phyloP scores from a whole-genome alignment of 2,329 filamentous ascomycete species.

The Fusarium pseudocircinatum region DNA sequence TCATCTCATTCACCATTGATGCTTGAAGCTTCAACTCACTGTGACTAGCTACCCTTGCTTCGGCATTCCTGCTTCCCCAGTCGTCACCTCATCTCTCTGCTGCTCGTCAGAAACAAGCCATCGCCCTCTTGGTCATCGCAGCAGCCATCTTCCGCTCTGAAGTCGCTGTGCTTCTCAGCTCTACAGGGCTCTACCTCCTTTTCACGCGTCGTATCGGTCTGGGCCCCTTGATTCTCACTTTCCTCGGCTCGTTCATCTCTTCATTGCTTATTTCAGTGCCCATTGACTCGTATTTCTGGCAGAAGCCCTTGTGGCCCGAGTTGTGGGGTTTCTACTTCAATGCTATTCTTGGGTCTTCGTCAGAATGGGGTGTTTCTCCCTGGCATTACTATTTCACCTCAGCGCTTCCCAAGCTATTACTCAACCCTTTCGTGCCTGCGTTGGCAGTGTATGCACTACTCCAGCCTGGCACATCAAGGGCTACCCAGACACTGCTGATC shows the following conservation, averaged over 20 bases:
- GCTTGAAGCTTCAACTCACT: not conserved
- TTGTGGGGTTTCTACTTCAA: slow-evolving; percentile 92
- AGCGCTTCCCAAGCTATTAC: slow-evolving; percentile 81
- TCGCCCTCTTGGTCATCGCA: slow-evolving; percentile 81
- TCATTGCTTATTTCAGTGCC: slow-evolving; percentile 76
- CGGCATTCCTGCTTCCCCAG: slow-evolving; percentile 57
- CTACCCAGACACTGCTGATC: slow-evolving; percentile 62
- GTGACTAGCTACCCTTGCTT: slow-evolving; percentile 70
- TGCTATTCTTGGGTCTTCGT: slow-evolving; percentile 82
- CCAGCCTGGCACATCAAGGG: slow-evolving; percentile 56
- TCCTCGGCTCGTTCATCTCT: slow-evolving; percentile 70
- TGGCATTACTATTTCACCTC: slow-evolving; percentile 88
- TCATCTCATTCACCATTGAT: slow-evolving; percentile 26
- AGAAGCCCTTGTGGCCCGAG: slow-evolving; percentile 87
- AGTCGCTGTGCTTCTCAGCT: slow-evolving; percentile 80
- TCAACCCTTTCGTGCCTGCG: slow-evolving; percentile 77
- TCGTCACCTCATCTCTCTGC: slow-evolving; percentile 40
- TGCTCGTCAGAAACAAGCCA: slow-evolving; percentile 68
- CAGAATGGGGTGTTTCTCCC: slow-evolving; percentile 87
- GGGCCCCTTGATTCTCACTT: slow-evolving; percentile 70
- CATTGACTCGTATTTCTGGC: slow-evolving; percentile 95
- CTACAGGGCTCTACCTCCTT: slow-evolving; percentile 73
- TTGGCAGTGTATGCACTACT: slow-evolving; percentile 64
- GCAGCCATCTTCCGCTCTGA: slow-evolving; percentile 91
- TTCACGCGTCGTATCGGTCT: slow-evolving; percentile 62